Conservation (phyloP, 108 stramenopile species). For the Nitzschia sp. region DNA sequence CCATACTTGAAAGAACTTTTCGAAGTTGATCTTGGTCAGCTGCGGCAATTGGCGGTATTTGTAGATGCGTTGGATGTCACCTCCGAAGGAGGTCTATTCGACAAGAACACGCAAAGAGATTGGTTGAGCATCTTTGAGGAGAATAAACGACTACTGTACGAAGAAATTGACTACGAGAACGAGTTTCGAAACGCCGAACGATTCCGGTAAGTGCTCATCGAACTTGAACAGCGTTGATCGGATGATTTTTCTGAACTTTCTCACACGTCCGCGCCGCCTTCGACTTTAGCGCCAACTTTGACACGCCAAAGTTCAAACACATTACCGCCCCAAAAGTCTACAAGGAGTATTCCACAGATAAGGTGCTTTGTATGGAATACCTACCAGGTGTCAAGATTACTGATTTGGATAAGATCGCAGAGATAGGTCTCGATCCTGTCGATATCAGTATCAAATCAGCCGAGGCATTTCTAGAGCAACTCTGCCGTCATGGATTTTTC, state of each 20-base stretch:
- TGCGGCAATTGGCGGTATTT: conserved; percentile 88
- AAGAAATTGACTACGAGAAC: conserved; percentile 94
- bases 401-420: conserved; percentile 68
- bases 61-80: conserved; percentile 94
- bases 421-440: conserved; percentile 73
- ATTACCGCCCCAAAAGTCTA: conserved; percentile 91
- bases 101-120: conserved; percentile 84
- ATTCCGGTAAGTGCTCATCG: conserved; percentile 55
- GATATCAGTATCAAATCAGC: conserved; percentile 88
- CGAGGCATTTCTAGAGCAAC: conserved; percentile 93
- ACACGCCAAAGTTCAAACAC: conserved; percentile 73
- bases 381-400: conserved; percentile 95
- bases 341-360: conserved; percentile 79
- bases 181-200: conserved; percentile 87
- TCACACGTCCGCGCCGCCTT: not conserved
- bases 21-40: conserved; percentile 92
- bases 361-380: conserved; percentile 95
- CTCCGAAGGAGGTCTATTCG: conserved; percentile 86
- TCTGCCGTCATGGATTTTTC: conserved; percentile 96
- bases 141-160: conserved; percentile 89
- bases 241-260: too few relatives aligned
- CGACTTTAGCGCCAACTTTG: conserved; percentile 63
- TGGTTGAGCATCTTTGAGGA: conserved; percentile 95
- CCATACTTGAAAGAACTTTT: conserved; percentile 90
- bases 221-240: too few relatives aligned